Base-by-base conservation (phyloP, 2,329 filamentous ascomycete species). In the Sarocladiaceae sp. region DNA sequence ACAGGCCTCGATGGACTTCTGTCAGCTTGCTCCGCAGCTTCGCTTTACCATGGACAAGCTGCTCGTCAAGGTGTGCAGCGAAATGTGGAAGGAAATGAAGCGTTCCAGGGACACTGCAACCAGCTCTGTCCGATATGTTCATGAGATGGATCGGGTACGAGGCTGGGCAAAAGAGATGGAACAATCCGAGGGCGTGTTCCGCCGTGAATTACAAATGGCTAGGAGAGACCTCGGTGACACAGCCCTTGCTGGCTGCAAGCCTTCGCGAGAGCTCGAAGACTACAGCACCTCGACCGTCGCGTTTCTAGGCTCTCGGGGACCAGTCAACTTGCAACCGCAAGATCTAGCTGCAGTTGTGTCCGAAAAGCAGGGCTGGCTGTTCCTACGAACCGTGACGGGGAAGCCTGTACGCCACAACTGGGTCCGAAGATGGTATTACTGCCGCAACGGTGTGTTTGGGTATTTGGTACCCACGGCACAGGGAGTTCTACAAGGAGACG, bases 161-260 rank as follows among this genome's bases (percentile, higher is more conserved):
- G 91, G 92, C 28, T 99, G 94, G 94, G 87, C 89, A 53, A 89
- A 87, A 63, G 91, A 97, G 66, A 93, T 99, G 88, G 93, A 97
- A 69, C 79, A 84, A 48, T 86, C 87, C n/a, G 94, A 97, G 68
- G 79, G 82, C 37, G 76, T 86, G 3, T 96, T 97, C 68, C 87
- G 85, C 64, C 77, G 86, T 28, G 93, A 97, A 71, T 75, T 97
- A 25, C 80, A 91, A 54, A 71, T 83, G 29, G 89, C 92, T 2
- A 79, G 93, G 53, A 85, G 87, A 60, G 87, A 94, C 58, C 85
- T 99, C 46, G 90, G 92, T 59, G 90, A 93, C 57, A 80, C 74
- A 53, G 87, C 91, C 1, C 80, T 94, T 59, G 70, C 80, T 13
- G 75, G 78, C 22, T 83, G 82, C 56, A 86, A 89, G 58, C 94